These are phyloP conservation scores for Ustilago nuda DNA, from an alignment of 1,284 basidiomycete genomes.

Conservation along the genomic window DNA sequence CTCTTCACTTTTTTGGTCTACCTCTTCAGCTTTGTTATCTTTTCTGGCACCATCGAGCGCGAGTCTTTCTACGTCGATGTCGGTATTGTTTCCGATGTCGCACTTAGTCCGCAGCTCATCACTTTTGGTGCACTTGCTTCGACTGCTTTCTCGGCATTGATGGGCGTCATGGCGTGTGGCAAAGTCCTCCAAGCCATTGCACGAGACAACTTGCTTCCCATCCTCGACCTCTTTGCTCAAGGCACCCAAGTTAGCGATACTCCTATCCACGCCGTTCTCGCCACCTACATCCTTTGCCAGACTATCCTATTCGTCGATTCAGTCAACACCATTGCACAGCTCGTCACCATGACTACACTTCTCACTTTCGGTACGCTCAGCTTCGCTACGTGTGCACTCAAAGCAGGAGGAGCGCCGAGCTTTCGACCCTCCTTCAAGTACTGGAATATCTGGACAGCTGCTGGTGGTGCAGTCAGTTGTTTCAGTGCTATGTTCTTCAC, in stretches of 20 bases:
- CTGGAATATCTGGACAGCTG: slow-evolving; percentile 69
- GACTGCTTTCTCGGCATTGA: slow-evolving; percentile 66
- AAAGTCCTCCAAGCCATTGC: slow-evolving; percentile 68
- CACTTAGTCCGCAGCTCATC: slow-evolving; percentile 64
- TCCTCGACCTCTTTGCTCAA: slow-evolving; percentile 64
- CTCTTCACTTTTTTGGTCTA: slow-evolving; percentile 67
- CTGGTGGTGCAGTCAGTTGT: slow-evolving; percentile 58
- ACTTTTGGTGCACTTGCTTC: slow-evolving; percentile 66
- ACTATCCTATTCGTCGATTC: slow-evolving; percentile 64
- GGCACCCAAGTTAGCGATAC: slow-evolving; percentile 66
- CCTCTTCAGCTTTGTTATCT: slow-evolving; percentile 59
- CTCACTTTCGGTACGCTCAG: slow-evolving; percentile 67
- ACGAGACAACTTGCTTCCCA: slow-evolving; percentile 65
- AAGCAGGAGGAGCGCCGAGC: slow-evolving; percentile 68
- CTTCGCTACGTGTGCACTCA: slow-evolving; percentile 67
- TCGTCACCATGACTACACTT: slow-evolving; percentile 68
- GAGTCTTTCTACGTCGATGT: slow-evolving; percentile 65
- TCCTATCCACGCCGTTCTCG: slow-evolving; percentile 64
- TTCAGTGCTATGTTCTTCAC: slow-evolving; percentile 69
- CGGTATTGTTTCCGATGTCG: slow-evolving; percentile 65
- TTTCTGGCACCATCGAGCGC: slow-evolving; percentile 66
- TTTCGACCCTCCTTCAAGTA: slow-evolving; percentile 69
- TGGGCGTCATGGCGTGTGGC: slow-evolving; percentile 68
- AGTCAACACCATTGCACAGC: slow-evolving; percentile 68
- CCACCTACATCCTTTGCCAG: slow-evolving; percentile 65